Percentiles rank a stretch among this genome's conserved stretches.
These are phyloP conservation scores for Eutrema heterophyllum DNA, from an alignment of 345 rosid genomes.

Conservation along the genomic window DNA sequence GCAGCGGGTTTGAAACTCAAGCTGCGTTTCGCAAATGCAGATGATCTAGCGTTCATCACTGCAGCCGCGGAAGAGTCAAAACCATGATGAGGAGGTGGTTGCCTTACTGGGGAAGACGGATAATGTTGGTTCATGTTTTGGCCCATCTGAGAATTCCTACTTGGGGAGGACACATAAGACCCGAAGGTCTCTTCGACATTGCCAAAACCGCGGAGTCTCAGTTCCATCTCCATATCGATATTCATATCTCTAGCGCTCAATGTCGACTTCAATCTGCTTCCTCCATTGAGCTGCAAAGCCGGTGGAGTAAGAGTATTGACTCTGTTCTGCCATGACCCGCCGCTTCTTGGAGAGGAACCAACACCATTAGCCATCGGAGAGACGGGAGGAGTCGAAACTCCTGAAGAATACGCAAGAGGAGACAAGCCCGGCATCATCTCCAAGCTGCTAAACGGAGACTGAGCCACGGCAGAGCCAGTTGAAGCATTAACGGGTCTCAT, in stretches of 20 bases:
- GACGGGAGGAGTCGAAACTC: slow-evolving; percentile 57
- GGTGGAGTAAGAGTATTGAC: slow-evolving; percentile 55
- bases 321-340: slow-evolving; percentile 74
- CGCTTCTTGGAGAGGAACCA: slow-evolving; percentile 28
- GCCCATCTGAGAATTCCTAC: slow-evolving; percentile 50
- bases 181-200: slow-evolving; percentile 59
- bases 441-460: slow-evolving; percentile 18
- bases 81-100: slow-evolving; percentile 43
- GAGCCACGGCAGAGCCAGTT: slow-evolving; percentile 86
- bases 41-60: slow-evolving; percentile 86
- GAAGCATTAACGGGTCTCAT: slow-evolving; percentile 88
- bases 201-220: slow-evolving; percentile 33
- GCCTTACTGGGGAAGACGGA: slow-evolving; percentile 44
- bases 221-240: slow-evolving; percentile 68
- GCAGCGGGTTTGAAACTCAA: slow-evolving; percentile 53
- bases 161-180: slow-evolving; percentile 47
- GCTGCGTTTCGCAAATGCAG: slow-evolving; percentile 84
- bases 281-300: slow-evolving; percentile 35
- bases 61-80: slow-evolving; percentile 87
- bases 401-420: slow-evolving; percentile 50
- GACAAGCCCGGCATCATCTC: slow-evolving; percentile 65
- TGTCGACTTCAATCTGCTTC: slow-evolving; percentile 84
- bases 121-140: slow-evolving; percentile 69
- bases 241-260: slow-evolving; percentile 69
- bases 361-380: slow-evolving; percentile 34